These are phyloP conservation scores for Ustilago lituana DNA, from an alignment of 1,284 basidiomycete genomes.

Conservation along the genomic window DNA sequence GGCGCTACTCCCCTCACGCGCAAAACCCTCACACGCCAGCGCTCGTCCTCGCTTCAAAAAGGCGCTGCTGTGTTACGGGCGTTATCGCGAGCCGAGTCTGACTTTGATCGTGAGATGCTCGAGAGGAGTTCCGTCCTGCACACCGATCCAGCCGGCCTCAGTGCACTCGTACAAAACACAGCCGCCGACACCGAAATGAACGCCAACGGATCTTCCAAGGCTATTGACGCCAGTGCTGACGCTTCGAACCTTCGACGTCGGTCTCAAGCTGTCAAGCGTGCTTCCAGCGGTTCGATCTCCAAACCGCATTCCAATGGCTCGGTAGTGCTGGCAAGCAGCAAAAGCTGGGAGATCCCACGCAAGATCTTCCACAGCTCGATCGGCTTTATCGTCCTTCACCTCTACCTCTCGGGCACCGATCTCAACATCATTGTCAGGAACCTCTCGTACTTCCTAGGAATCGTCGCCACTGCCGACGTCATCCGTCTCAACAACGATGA, in stretches of 20 bases:
- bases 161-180: constrained; percentile 16
- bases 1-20: constrained; percentile 8
- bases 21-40: constrained; percentile 31
- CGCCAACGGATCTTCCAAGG: constrained; percentile 1
- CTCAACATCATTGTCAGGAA: constrained; percentile 73
- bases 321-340: constrained; percentile 14
- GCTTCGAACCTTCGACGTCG: constrained; percentile 19
- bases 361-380: constrained; percentile 91
- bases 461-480: constrained; percentile 81
- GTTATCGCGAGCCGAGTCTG: constrained; percentile 55
- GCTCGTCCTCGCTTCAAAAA: constrained; percentile 61
- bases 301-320: constrained; percentile 13
- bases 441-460: constrained; percentile 76
- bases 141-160: constrained; percentile 20
- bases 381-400: constrained; percentile 83
- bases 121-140: constrained; percentile 12
- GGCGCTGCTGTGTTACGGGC: constrained; percentile 64
- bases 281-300: constrained; percentile 7
- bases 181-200: constrained; percentile 7
- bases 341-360: constrained; percentile 80
- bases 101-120: constrained; percentile 48
- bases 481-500: constrained; percentile 77
- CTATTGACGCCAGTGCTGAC: background rate
- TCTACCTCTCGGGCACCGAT: constrained; percentile 71
- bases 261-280: constrained; percentile 22